These are phyloP conservation scores for Fusarium sp. DNA, from an alignment of 2,329 filamentous ascomycete species.

Conservation along the genomic window DNA sequence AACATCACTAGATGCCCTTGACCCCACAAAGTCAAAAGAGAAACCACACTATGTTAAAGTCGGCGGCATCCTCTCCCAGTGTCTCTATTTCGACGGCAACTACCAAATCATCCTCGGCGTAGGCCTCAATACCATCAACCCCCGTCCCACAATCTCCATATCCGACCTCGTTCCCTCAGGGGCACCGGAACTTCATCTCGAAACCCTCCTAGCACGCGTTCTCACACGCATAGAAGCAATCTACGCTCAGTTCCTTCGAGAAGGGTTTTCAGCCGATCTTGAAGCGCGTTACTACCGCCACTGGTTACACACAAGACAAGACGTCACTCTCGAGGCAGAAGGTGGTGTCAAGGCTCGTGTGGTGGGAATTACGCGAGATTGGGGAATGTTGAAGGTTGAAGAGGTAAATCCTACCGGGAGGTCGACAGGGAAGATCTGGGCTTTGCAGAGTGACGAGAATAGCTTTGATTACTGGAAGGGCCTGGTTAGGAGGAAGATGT, in stretches of 20 bases:
- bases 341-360: conserved; percentile 79
- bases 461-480: conserved; percentile 98
- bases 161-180: conserved; percentile 71
- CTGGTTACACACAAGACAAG: conserved; percentile 85
- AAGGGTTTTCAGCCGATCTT: conserved; percentile 78
- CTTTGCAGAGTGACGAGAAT: conserved; percentile 94
- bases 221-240: conserved; percentile 80
- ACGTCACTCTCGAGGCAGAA: conserved; percentile 80
- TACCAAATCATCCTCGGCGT: conserved; percentile 89
- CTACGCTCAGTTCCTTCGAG: conserved; percentile 77
- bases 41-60: conserved; percentile 80
- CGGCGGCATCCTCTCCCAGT: conserved; percentile 91
- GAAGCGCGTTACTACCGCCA: conserved; percentile 80
- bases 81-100: conserved; percentile 76
- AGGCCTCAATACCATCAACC: conserved; percentile 87
- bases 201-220: conserved; percentile 84
- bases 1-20: conserved; percentile 64
- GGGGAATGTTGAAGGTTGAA: conserved; percentile 85
- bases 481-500: conserved; percentile 81
- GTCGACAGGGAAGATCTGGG: conserved; percentile 79
- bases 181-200: conserved; percentile 70
- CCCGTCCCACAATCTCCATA: conserved; percentile 86
- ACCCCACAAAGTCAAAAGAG: conserved; percentile 63
- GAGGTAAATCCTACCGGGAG: conserved; percentile 79
- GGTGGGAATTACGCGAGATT: conserved; percentile 89